Conservation (phyloP, 805 yeast species). For the Cyberlindnera sargentensis region DNA sequence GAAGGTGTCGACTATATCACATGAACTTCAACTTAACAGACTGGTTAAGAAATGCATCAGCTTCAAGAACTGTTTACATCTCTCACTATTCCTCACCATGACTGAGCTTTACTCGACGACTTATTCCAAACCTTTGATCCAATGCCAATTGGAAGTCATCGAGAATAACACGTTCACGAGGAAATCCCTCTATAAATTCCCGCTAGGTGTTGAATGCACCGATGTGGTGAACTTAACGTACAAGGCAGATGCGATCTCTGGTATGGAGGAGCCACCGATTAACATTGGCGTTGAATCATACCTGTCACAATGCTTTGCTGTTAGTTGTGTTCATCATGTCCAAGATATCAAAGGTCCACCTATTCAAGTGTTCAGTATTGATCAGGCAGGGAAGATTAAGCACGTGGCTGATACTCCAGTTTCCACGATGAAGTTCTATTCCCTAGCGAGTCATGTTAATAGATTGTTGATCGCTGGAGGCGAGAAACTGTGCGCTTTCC, state of each 20-base stretch:
- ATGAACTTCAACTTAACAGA: slow-evolving; percentile 6
- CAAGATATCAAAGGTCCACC: slow-evolving; percentile 26
- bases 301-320: slow-evolving; percentile 30
- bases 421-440: slow-evolving; percentile 19
- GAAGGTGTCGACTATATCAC: background rate
- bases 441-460: slow-evolving; percentile 23
- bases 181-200: slow-evolving; percentile 12
- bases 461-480: slow-evolving; percentile 28
- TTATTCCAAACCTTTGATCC: slow-evolving; percentile 4
- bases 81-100: slow-evolving; percentile 17
- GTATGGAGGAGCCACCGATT: slow-evolving; percentile 20
- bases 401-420: slow-evolving; percentile 16
- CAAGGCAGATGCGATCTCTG: slow-evolving; percentile 14
- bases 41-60: slow-evolving; percentile 15
- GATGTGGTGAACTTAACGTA: slow-evolving; percentile 21
- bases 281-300: slow-evolving; percentile 27
- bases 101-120: slow-evolving; percentile 6
- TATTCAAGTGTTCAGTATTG: slow-evolving; percentile 28
- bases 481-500: slow-evolving; percentile 23
- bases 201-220: slow-evolving; percentile 19
- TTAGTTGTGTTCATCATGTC: slow-evolving; percentile 28
- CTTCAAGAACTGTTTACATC: slow-evolving; percentile 19
- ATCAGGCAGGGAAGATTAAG: slow-evolving; percentile 28
- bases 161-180: slow-evolving; percentile 21
- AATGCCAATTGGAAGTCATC: slow-evolving; percentile 19